Percentiles rank a stretch among this genome's conserved stretches.
phyloP scores from a whole-genome alignment of 331 rosid genomes.

The Acacia pycnantha region DNA sequence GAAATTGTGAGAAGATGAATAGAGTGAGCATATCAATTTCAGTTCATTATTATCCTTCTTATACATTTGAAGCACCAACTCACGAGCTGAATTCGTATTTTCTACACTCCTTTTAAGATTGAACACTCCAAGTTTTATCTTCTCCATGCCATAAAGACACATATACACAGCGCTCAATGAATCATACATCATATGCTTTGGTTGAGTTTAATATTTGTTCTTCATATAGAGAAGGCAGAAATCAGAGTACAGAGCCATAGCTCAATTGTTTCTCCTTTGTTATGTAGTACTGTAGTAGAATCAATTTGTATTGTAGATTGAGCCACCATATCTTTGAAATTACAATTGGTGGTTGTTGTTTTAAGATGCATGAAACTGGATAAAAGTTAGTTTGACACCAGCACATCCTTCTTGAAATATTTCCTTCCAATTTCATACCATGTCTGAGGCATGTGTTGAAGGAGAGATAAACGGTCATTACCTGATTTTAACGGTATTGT shows the following conservation, averaged over 20 bases:
- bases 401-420: too few species aligned
- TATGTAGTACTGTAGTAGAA: neutral
- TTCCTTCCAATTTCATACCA: too few species aligned
- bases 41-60: conserved; percentile 26
- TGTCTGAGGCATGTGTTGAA: too few species aligned
- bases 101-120: neutral
- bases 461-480: too few species aligned
- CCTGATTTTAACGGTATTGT: too few species aligned
- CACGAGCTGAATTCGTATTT: neutral
- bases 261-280: neutral
- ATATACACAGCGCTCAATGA: neutral
- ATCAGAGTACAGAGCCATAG: neutral
- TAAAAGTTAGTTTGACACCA: neutral
- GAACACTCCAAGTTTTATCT: neutral
- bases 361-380: neutral
- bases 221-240: neutral
- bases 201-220: conserved; percentile 4
- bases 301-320: neutral
- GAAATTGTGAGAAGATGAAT: conserved; percentile 2
- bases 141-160: neutral
- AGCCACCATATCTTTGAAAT: too few species aligned
- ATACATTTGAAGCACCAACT: neutral
- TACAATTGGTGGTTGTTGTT: neutral
- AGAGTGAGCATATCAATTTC: conserved; percentile 49
- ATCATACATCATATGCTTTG: conserved; percentile 3